Evolutionary conservation across 768 basidiomycete genomes (phyloP).

Genomic region (Kwoniella dejecticola): DNA sequence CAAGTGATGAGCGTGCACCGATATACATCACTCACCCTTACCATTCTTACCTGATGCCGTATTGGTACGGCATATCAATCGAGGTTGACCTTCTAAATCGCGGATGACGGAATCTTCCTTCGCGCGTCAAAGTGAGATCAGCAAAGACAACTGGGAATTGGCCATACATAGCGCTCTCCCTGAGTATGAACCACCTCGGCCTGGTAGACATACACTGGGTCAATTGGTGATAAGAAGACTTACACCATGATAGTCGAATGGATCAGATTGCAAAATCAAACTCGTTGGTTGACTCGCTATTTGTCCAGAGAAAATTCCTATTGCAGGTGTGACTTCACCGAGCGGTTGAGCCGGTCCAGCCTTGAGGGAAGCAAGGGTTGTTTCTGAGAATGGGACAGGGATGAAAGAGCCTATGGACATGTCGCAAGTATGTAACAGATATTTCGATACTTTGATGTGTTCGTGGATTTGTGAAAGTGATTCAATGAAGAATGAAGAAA

Average conservation of each 20-base stretch:
- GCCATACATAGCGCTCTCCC: not conserved
- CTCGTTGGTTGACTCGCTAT: not conserved
- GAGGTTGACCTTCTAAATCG: not conserved
- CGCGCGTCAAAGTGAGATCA: not conserved
- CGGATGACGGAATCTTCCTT: slow-evolving; percentile 3
- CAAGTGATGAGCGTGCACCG: not conserved
- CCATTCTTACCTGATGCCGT: slow-evolving; percentile 2
- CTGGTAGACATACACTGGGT: not conserved
- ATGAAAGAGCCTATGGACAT: slow-evolving; percentile 1
- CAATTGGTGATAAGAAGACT: not conserved
- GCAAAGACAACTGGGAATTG: not conserved
- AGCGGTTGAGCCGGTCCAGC: slow-evolving; percentile 3
- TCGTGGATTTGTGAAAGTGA: too few relatives aligned
- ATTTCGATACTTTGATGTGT: too few relatives aligned
- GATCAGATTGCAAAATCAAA: not conserved
- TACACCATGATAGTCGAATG: not conserved
- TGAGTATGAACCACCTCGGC: not conserved
- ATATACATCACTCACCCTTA: not conserved
- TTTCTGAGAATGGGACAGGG: slow-evolving; percentile 5
- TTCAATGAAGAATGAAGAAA: too few relatives aligned
- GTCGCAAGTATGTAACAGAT: too few relatives aligned
- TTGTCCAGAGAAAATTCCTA: not conserved
- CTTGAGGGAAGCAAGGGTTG: not conserved
- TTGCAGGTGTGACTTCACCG: not conserved
- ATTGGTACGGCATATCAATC: not conserved